Percentiles rank a stretch among this genome's conserved stretches.
phyloP scores from a whole-genome alignment of 2,329 filamentous ascomycete genomes.

The Epichloe scottii region DNA sequence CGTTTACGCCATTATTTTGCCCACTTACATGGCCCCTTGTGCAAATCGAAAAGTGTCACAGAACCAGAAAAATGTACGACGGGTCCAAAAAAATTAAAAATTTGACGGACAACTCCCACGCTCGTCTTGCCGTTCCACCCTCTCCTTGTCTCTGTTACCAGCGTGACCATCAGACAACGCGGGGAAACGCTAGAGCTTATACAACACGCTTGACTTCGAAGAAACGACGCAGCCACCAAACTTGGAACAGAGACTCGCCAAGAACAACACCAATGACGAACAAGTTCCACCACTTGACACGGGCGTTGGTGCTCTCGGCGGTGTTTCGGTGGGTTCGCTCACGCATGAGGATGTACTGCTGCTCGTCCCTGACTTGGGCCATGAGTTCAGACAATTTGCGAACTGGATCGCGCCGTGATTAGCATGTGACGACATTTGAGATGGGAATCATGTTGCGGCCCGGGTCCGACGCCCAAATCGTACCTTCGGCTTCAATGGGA shows the following conservation, averaged over 20 bases:
- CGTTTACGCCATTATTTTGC: no score
- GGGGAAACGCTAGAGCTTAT: constrained; percentile 19
- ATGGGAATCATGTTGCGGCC: background rate
- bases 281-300: constrained; percentile 99
- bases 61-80: no score
- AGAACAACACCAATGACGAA: constrained; percentile 86
- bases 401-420: constrained; percentile 37
- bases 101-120: no score
- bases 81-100: no score
- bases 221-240: constrained; percentile 98
- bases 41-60: no score
- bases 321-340: constrained; percentile 97
- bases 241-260: constrained; percentile 91
- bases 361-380: constrained; percentile 90
- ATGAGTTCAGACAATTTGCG: constrained; percentile 74
- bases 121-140: no score
- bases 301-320: constrained; percentile 91
- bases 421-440: constrained; percentile 1
- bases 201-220: constrained; percentile 73
- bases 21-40: no score
- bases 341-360: constrained; percentile 89
- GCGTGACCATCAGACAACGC: no score
- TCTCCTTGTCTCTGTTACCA: no score
- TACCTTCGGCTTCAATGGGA: constrained; percentile 83
- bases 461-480: constrained; percentile 9